Evolutionary conservation across 768 basidiomycete species (phyloP).

Genomic region (Chlorophyllum brunneum): DNA sequence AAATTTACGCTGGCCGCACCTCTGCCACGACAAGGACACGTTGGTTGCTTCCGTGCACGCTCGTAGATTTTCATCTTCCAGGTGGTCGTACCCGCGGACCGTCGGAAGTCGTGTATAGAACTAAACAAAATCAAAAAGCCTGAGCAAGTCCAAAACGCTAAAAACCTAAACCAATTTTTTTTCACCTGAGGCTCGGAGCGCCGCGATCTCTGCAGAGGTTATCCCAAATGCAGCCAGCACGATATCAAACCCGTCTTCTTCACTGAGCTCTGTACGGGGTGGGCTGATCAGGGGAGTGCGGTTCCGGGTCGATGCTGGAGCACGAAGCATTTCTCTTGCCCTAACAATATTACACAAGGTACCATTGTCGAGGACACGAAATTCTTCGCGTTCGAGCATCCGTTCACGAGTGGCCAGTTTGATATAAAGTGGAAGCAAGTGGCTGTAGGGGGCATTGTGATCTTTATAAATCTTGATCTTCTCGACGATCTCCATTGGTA

Average conservation of each 20-base stretch:
- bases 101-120: neutral
- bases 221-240: neutral
- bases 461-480: slow-evolving; percentile 1
- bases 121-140: neutral
- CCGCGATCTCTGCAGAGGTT: neutral
- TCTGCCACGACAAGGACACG: too few species aligned
- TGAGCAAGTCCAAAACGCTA: neutral
- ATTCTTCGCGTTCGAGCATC: slow-evolving; percentile 8
- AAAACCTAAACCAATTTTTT: neutral
- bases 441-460: neutral
- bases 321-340: slow-evolving; percentile 10
- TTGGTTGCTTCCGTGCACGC: too few species aligned
- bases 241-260: neutral
- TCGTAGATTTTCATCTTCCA: too few species aligned
- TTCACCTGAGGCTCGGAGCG: neutral
- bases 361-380: neutral
- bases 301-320: neutral
- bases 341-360: slow-evolving; percentile 1
- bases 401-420: slow-evolving; percentile 5
- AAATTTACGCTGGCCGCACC: too few species aligned
- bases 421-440: slow-evolving; percentile 4
- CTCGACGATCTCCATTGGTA: neutral
- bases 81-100: too few species aligned
- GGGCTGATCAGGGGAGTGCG: neutral
- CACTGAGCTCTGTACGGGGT: neutral